Base-by-base conservation (phyloP, 768 basidiomycete species). In the Lentinula detonsa region DNA sequence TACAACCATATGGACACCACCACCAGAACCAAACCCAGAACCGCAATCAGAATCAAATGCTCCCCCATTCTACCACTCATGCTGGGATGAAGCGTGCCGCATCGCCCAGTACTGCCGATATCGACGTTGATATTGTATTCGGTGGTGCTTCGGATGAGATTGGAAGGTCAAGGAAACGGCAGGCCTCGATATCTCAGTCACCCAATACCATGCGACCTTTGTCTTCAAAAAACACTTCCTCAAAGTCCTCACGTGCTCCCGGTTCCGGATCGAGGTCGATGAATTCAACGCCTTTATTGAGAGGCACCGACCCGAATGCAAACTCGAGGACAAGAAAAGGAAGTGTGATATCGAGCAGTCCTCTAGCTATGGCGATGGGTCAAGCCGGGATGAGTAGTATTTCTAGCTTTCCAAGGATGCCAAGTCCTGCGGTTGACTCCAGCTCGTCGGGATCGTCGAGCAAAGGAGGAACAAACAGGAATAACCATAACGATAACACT, bases 91-190 rank as follows among this genome's bases (percentile, higher is more conserved):
- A 89, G 63, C 81, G 87, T 11, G 77, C 78, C 0, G 82, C 81
- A 3, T 87, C 86, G 1, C 78, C 83, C 2, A 81, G 79, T 59
- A 80, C 73, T 3, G 85, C 86, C 42, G 87, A 89, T 53, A 67
- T 46, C 31, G 43, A 34, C 31, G 57, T 46, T 11, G 43, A 46
- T 21, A 28, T 49, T n/a, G 57, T 34, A 21, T 46, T 48, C 13
- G 16, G n/a, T 39, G 50, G 48, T 23, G 50, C 23, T 15, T 40
- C 33, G 9, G 39, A 23, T 13, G 48, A 42, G 15, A 35, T 18
- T 35, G 57, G 57, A 8, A 54, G 39, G 18, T 59, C 68, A 28
- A 69, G 70, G 61, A 72, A 70, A 60, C 54, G 57, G 23, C 67
- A 68, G 23, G 40, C 39, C 6, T 60, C 59, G 23, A 40, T 51